Evolutionary conservation across 371 early-diverging fungal genomes (phyloP), one percentile per base, ranked within the genome.

Genomic region (Lichtheimia ramosa): DNA sequence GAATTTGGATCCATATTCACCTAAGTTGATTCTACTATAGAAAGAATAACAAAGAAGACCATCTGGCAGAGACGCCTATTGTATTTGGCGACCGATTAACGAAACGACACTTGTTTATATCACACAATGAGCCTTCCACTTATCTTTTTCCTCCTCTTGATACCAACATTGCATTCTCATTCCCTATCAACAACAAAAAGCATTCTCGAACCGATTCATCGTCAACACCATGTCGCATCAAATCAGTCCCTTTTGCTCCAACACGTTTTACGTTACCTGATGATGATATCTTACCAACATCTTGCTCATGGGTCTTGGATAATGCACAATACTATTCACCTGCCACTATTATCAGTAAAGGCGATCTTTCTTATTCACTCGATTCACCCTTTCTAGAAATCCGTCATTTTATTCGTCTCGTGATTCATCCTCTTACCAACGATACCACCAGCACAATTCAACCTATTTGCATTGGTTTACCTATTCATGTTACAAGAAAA

Each of bases 371-470:
- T 8, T 63, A 65, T 51, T 61, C 74, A 5, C 62, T 74, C 14
- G 74, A 74, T n/a, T 70, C 74, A 20, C 71, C 74, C 3, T 74
- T 66, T 54, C 56, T 70, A 8, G 54, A 54, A 2, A 61, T 74
- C 18, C 48, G 66, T 18, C 71, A 74, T 50, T 74, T 55, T 48
- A 61, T 70, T 14, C 68, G 71, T 14, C 20, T 74, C 13, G 52
- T 68, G 0, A 61, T 74, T 34, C 54, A 71, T 62, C 25, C 58
- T 8, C 42, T 20, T 5, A 5, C 46, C 2, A 46, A 16, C n/a
- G 5, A 21, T 18, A 13, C 28, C 27, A 18, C 6, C 13, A 8
- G 6, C 2, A n/a, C 2, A 2, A 23, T 3, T 23, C 40, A 23
- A 27, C 68, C 71, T 10, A 64, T 74, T 21, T 68, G 70, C 49